Evolutionary conservation across 495 filamentous ascomycete genomes (phyloP).

Genomic region (Evansstolkia leycettana): DNA sequence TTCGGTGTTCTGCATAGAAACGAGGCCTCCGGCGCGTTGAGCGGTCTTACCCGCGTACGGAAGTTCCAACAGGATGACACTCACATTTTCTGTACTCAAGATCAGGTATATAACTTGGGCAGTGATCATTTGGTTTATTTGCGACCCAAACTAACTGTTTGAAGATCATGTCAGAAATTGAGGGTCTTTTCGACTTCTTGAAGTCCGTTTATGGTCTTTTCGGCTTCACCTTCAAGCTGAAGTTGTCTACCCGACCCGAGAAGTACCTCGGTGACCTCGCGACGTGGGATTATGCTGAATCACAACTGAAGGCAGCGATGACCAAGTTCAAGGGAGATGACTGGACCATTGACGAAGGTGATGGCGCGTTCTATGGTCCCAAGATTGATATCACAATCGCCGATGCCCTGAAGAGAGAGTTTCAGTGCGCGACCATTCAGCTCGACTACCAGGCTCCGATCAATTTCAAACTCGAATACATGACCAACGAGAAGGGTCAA

Average conservation of each 20-base stretch:
- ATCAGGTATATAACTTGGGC: constrained; percentile 49
- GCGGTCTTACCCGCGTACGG: constrained; percentile 80
- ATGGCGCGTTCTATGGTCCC: constrained; percentile 95
- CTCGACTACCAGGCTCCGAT: constrained; percentile 89
- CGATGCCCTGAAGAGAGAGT: constrained; percentile 65
- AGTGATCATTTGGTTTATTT: background rate
- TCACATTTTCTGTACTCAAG: constrained; percentile 81
- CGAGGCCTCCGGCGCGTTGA: constrained; percentile 84
- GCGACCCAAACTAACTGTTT: constrained; percentile 3
- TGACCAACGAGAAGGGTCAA: constrained; percentile 51
- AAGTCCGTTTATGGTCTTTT: constrained; percentile 73
- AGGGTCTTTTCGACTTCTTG: constrained; percentile 81
- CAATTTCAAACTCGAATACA: constrained; percentile 74
- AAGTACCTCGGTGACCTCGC: constrained; percentile 78
- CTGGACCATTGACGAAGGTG: constrained; percentile 85
- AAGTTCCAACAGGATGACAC: constrained; percentile 93
- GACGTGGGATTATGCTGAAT: constrained; percentile 82
- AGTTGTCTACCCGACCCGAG: constrained; percentile 88
- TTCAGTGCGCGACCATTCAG: constrained; percentile 94
- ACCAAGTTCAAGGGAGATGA: constrained; percentile 64
- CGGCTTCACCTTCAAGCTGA: constrained; percentile 92
- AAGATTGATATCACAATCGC: constrained; percentile 89
- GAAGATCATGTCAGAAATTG: constrained; percentile 73
- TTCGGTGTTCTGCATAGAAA: constrained; percentile 94
- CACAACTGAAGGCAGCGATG: constrained; percentile 61